Base-by-base conservation (phyloP, 2,329 filamentous ascomycete species). In the Paecilomyces niveus region DNA sequence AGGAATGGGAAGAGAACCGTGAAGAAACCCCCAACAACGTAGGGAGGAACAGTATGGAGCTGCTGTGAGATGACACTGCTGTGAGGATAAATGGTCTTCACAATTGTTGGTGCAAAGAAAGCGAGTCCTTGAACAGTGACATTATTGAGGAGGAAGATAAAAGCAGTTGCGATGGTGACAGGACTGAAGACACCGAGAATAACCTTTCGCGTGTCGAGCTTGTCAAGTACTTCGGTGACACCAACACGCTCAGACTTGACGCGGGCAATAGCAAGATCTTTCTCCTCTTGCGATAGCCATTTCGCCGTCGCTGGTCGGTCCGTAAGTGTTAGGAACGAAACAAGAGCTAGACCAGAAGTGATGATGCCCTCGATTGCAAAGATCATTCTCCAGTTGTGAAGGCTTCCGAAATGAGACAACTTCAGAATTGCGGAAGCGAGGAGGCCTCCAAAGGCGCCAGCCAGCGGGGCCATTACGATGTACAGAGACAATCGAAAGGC, bases 311-410 rank as follows among this genome's bases (percentile, higher is more conserved):
- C 85, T 0, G 88, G 88, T 0, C 86, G 80, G 68, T 90, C 88
- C 0, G 87, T 89, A 18, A 90, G 73, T 0, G 84, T 86, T 64
- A 86, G 63, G 68, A 89, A 88, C 1, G 82, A 73, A 35, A 89
- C 75, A 1, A 89, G n/a, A 0, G 81, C 78, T 0, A 89, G 70
- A 0, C 78, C 77, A 60, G 75, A 77, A 0, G 83, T 85, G 62
- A 88, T 82, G 64, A 89, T 83, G 21, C 87, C 87, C 68, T 89
- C 87, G n/a, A 89, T 84, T 3, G 80, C 81, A 57, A 89, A 89
- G 55, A 89, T 88, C 85, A 89, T 88, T 7, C 86, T 77, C 87
- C 87, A 90, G 4, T 71, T 74, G 24, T 74, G 75, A 0, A 89
- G 71, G 3, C 75, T 69, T 6, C 84, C 86, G 61, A 89, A 84